Evolutionary conservation across 2,329 filamentous ascomycete species (phyloP).

Genomic region (Aspergillus piperis): DNA sequence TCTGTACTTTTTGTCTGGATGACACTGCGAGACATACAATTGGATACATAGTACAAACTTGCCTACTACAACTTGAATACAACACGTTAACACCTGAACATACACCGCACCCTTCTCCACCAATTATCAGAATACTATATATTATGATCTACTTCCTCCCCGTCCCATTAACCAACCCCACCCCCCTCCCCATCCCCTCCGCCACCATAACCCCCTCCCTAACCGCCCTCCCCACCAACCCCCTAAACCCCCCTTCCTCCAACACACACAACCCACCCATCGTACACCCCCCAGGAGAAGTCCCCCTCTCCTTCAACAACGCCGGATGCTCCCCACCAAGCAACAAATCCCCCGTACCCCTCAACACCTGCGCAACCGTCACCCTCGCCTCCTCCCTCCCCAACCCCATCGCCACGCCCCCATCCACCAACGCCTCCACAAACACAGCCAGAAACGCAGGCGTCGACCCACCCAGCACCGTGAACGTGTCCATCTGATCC

Average conservation of each 20-base stretch:
- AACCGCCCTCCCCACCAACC: conserved; percentile 57
- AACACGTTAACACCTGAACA: too few species aligned
- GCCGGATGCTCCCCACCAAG: conserved; percentile 63
- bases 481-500: conserved; percentile 57
- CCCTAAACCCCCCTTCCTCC: conserved; percentile 59
- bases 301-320: conserved; percentile 61
- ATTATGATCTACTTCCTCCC: background rate
- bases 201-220: conserved; percentile 62
- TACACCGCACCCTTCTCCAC: too few species aligned
- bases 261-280: conserved; percentile 63
- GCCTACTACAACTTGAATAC: background rate
- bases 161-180: conserved; percentile 6
- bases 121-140: too few species aligned
- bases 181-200: conserved; percentile 12
- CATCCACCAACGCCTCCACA: conserved; percentile 62
- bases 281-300: conserved; percentile 64
- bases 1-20: too few species aligned
- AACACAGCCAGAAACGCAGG: conserved; percentile 63
- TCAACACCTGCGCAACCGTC: conserved; percentile 65
- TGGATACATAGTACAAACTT: too few species aligned
- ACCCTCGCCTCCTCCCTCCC: conserved; percentile 60
- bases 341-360: conserved; percentile 60
- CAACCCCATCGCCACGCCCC: conserved; percentile 63
- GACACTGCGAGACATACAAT: too few species aligned
- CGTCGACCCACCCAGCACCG: conserved; percentile 62